These are phyloP conservation scores for Cladosporium oxysporum DNA, from an alignment of 2,329 filamentous ascomycete species.

Conservation along the genomic window DNA sequence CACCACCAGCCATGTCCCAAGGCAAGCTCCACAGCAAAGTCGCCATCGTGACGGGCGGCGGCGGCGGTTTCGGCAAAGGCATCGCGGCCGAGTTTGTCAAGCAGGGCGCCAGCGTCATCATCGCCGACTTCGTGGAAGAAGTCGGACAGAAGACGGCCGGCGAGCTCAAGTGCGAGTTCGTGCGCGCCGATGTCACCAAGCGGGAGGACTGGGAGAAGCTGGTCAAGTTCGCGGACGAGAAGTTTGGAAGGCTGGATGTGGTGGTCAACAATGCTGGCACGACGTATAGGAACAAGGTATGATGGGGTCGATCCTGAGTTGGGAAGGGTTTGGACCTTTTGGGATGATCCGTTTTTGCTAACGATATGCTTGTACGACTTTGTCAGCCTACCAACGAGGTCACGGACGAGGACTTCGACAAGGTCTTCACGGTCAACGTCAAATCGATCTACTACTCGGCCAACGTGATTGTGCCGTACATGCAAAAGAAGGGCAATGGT, in stretches of 20 bases:
- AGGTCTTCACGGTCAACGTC: conserved; percentile 68
- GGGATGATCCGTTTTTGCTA: background rate
- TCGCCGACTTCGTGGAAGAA: conserved; percentile 61
- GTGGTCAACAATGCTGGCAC: conserved; percentile 61
- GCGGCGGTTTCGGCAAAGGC: conserved; percentile 64
- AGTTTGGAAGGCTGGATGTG: conserved; percentile 57
- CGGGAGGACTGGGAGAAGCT: conserved; percentile 56
- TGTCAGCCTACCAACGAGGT: conserved; percentile 59
- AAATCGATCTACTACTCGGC: conserved; percentile 65
- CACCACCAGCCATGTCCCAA: background rate
- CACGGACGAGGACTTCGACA: conserved; percentile 66
- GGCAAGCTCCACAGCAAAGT: conserved; percentile 55
- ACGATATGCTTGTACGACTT: background rate
- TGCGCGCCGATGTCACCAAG: conserved; percentile 56
- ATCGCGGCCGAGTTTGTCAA: conserved; percentile 61
- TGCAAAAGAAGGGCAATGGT: conserved; percentile 58
- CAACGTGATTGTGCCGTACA: conserved; percentile 61
- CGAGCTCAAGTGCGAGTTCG: conserved; percentile 47
- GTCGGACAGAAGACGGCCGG: conserved; percentile 56
- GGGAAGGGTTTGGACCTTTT: background rate
- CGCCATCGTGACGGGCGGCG: conserved; percentile 61
- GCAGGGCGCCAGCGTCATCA: conserved; percentile 63
- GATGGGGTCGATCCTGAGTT: background rate
- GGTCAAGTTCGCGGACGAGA: conserved; percentile 48
- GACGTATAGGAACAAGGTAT: conserved; percentile 58